Evolutionary conservation across 2,329 filamentous ascomycete species (phyloP).

Genomic region (Clonostachys rosea): DNA sequence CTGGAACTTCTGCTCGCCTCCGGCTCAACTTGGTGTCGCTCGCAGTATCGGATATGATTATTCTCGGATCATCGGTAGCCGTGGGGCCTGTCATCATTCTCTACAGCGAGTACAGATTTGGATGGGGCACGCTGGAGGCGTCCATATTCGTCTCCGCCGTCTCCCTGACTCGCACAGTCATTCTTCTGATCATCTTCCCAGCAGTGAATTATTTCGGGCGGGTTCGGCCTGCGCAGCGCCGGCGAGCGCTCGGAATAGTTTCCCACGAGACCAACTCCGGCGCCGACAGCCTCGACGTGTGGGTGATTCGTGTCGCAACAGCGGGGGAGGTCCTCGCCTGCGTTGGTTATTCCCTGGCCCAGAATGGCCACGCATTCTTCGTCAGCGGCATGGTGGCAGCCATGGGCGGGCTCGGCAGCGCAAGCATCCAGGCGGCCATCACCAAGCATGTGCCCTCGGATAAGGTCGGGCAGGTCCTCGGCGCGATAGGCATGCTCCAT

Average conservation of each 20-base stretch:
- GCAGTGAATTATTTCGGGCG: constrained; percentile 73
- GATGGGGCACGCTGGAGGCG: constrained; percentile 77
- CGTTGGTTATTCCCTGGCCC: constrained; percentile 66
- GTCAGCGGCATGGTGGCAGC: constrained; percentile 68
- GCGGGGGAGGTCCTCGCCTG: constrained; percentile 73
- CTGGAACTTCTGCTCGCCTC: constrained; percentile 51
- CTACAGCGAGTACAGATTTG: constrained; percentile 76
- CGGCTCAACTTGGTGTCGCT: constrained; percentile 80
- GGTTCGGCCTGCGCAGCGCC: constrained; percentile 38
- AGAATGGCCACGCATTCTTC: constrained; percentile 60
- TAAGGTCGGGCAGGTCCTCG: constrained; percentile 79
- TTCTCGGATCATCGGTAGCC: constrained; percentile 80
- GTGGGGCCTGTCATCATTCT: constrained; percentile 76
- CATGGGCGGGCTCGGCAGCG: constrained; percentile 78
- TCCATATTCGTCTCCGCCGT: constrained; percentile 78
- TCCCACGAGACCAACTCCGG: constrained; percentile 54
- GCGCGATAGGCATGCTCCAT: constrained; percentile 82
- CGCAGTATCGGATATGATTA: constrained; percentile 73
- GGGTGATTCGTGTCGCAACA: constrained; percentile 69
- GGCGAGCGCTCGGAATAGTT: constrained; percentile 25
- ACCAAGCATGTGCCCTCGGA: constrained; percentile 89
- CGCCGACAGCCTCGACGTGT: constrained; percentile 73
- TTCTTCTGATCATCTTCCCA: constrained; percentile 73
- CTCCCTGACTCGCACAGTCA: constrained; percentile 70
- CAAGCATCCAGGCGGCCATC: constrained; percentile 76